Evolutionary conservation across 495 filamentous ascomycete genomes (phyloP).

Genomic region (Talaromyces liani): DNA sequence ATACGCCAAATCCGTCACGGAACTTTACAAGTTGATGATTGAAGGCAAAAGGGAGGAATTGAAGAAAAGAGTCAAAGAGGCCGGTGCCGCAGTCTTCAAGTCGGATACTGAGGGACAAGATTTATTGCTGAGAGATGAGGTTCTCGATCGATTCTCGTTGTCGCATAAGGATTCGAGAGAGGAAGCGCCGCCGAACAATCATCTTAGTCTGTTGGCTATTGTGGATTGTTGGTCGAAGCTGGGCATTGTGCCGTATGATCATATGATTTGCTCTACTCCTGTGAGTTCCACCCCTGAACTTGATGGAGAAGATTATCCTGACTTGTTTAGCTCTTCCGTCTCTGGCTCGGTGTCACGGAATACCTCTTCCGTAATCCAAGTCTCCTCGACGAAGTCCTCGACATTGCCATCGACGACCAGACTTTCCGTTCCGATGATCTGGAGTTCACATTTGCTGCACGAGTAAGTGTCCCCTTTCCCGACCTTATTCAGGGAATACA

Average conservation of each 20-base stretch:
- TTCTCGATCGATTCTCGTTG: conserved; percentile 82
- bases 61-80: conserved; percentile 66
- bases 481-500: neutral
- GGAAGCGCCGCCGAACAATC: conserved; percentile 74
- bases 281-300: conserved; percentile 32
- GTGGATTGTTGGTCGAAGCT: conserved; percentile 96
- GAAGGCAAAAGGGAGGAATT: conserved; percentile 74
- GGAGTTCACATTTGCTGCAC: conserved; percentile 93
- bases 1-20: conserved; percentile 87
- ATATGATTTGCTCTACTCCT: conserved; percentile 98
- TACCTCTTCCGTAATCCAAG: conserved; percentile 84
- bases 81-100: conserved; percentile 74
- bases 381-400: conserved; percentile 76
- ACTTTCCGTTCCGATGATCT: conserved; percentile 87
- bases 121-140: conserved; percentile 69
- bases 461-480: conserved; percentile 35
- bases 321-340: conserved; percentile 65
- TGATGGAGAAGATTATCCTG: neutral
- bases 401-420: conserved; percentile 78
- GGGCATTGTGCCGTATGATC: conserved; percentile 91
- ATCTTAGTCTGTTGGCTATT: conserved; percentile 91
- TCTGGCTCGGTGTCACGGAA: conserved; percentile 96
- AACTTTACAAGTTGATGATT: conserved; percentile 94
- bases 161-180: conserved; percentile 51
- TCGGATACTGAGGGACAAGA: conserved; percentile 46